phyloP scores from a whole-genome alignment of 1,139 yeast genomes.

The Suzukiozyma palmioleophila region DNA sequence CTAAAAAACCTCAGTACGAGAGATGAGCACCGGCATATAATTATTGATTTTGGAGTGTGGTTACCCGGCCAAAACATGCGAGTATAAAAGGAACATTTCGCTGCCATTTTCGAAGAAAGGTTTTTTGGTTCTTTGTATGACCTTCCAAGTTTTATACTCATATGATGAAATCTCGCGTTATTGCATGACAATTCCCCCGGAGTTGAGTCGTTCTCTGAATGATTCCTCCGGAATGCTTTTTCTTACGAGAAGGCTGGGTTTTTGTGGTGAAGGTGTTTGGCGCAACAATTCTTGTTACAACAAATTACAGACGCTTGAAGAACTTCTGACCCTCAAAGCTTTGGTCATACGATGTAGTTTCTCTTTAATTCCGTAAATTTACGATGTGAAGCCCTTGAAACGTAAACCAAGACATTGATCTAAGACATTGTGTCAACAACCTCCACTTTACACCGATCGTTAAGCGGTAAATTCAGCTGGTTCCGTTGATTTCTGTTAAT shows the following conservation, averaged over 20 bases:
- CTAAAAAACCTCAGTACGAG: background rate
- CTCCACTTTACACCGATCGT: no score
- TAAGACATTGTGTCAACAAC: no score
- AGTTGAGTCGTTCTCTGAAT: conserved; percentile 31
- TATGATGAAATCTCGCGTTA: conserved; percentile 62
- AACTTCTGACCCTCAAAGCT: conserved; percentile 40
- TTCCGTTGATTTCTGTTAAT: no score
- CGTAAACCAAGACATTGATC: no score
- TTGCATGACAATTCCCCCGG: conserved; percentile 46
- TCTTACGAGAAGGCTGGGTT: conserved; percentile 44
- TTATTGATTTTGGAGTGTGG: background rate
- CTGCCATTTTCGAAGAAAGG: background rate
- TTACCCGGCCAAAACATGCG: conserved; percentile 17
- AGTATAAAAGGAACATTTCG: conserved; percentile 11
- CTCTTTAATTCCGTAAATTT: background rate
- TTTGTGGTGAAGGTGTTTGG: conserved; percentile 57
- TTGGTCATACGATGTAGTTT: conserved; percentile 2
- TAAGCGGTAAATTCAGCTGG: no score
- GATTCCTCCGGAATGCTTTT: conserved; percentile 37
- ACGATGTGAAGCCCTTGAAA: no score
- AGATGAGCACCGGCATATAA: conserved; percentile 3
- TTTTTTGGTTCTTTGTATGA: conserved; percentile 29
- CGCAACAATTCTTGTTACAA: conserved; percentile 60
- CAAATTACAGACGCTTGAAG: conserved; percentile 39
- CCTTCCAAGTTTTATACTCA: conserved; percentile 55